Evolutionary conservation across 2,329 filamentous ascomycete genomes (phyloP).

Genomic region (Calonectria fujianensis): DNA sequence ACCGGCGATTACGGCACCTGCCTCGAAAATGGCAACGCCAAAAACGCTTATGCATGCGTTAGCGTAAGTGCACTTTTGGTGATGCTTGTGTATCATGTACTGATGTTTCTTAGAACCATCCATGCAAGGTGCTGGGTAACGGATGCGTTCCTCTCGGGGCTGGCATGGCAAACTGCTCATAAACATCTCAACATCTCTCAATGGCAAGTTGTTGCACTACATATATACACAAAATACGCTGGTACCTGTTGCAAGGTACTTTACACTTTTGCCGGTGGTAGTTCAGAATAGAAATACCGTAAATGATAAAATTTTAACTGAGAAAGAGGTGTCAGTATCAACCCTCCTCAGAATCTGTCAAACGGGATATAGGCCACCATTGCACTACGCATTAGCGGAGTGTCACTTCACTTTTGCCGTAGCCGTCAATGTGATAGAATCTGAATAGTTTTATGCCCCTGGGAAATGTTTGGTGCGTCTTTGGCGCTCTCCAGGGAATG

Average conservation of each 20-base stretch:
- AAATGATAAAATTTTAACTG: no score
- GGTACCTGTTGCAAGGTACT: no score
- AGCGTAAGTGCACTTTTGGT: neutral
- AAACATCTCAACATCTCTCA: neutral
- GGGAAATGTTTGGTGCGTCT: neutral
- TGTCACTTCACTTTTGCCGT: no score
- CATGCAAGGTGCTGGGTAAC: neutral
- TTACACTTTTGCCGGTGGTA: no score
- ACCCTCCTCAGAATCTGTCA: neutral
- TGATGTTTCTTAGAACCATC: neutral
- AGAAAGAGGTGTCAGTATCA: no score
- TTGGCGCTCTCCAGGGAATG: no score
- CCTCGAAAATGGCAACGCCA: conserved; percentile 2
- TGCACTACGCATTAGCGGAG: no score
- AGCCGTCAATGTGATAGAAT: no score
- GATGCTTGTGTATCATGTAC: neutral
- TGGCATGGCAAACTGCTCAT: conserved; percentile 1
- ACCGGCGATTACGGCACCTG: neutral
- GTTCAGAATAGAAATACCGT: no score
- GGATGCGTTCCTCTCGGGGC: neutral
- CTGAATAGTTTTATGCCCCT: neutral
- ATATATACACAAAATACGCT: no score
- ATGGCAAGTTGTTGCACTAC: neutral
- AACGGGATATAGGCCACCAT: no score
- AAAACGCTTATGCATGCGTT: neutral